A percentile compares a stretch with the other conserved stretches of the same genome.
Conservation (phyloP, 352 stramenopile species). For the Phytophthora pistaciae region DNA sequence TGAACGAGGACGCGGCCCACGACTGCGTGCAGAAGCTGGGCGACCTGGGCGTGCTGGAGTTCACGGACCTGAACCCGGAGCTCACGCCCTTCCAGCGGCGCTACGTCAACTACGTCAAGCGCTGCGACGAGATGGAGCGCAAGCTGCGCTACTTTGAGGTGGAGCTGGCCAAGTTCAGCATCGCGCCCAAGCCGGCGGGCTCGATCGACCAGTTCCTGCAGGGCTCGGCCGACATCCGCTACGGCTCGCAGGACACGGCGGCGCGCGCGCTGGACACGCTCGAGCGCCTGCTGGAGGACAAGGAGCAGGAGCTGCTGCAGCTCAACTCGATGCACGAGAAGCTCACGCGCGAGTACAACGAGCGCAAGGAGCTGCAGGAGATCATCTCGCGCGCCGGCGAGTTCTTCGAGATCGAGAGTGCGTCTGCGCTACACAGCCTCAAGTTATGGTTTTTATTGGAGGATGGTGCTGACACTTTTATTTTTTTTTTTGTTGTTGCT, state of each 20-base stretch:
- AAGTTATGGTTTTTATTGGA: neutral
- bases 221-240: conserved; percentile 77
- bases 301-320: conserved; percentile 96
- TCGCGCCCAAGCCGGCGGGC: conserved; percentile 78
- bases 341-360: conserved; percentile 98
- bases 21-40: conserved; percentile 97
- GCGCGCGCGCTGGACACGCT: conserved; percentile 94
- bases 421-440: conserved; percentile 12
- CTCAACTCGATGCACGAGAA: conserved; percentile 99
- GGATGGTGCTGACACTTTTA: conserved; percentile 2
- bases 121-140: conserved; percentile 99
- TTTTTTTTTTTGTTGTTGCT: conserved; percentile 14
- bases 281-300: conserved; percentile 96
- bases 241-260: conserved; percentile 84
- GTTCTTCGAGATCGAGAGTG: conserved; percentile 89
- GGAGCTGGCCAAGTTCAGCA: conserved; percentile 96
- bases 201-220: conserved; percentile 83
- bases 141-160: conserved; percentile 97
- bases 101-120: conserved; percentile 99
- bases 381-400: conserved; percentile 82
- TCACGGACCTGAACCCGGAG: conserved; percentile 99
- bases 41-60: conserved; percentile 97
- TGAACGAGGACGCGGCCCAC: conserved; percentile 98
- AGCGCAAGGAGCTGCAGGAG: conserved; percentile 91
- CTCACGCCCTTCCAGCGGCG: conserved; percentile 98